Percentiles rank a stretch among this genome's conserved stretches.
phyloP scores from a whole-genome alignment of 164 flowering plant genomes.

The Litsea cubeba region DNA sequence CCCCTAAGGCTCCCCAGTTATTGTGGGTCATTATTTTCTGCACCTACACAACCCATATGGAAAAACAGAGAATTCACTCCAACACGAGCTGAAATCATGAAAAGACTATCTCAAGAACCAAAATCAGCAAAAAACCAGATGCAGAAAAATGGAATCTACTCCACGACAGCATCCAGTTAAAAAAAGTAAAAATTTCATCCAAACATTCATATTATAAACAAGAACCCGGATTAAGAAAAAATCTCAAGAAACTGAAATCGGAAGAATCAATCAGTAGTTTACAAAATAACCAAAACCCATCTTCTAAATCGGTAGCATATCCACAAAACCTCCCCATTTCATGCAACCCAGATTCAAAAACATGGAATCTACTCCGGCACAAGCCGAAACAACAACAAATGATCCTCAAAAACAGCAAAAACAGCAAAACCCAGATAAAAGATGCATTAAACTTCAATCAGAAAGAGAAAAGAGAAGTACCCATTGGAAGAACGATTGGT shows the following conservation, averaged over 20 bases:
- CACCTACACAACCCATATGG: no score
- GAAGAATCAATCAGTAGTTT: not conserved
- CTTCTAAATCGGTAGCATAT: no score
- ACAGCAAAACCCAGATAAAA: not conserved
- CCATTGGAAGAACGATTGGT: constrained; percentile 20
- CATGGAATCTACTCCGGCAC: not conserved
- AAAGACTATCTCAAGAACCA: no score
- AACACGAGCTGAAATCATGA: not conserved
- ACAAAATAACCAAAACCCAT: not conserved
- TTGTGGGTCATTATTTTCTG: no score
- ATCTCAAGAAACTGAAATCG: not conserved
- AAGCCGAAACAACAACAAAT: not conserved
- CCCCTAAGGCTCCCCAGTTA: no score
- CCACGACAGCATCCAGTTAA: not conserved
- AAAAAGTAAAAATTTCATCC: not conserved
- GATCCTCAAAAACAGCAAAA: no score
- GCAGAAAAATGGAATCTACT: no score
- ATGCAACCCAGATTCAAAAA: not conserved
- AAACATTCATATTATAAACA: no score
- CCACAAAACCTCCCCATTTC: no score
- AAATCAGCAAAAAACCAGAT: no score
- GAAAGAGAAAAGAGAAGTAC: constrained; percentile 15
- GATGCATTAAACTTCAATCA: not conserved
- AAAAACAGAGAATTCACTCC: not conserved
- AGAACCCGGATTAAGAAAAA: not conserved